These are phyloP conservation scores for Diatrype stigma DNA, from an alignment of 2,329 filamentous ascomycete genomes.

Conservation along the genomic window DNA sequence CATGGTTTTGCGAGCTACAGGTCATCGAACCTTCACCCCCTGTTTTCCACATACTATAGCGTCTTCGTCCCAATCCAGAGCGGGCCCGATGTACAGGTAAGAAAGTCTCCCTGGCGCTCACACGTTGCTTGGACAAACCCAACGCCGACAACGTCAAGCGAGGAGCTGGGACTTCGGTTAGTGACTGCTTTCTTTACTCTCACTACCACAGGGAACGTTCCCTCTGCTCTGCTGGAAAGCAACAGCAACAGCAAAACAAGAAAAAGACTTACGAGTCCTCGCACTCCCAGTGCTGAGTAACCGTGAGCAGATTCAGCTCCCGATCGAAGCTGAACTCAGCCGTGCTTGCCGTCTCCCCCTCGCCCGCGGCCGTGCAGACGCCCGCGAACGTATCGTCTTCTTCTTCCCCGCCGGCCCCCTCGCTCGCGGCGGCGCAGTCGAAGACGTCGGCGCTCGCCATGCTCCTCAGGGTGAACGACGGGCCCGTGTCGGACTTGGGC, in stretches of 20 bases:
- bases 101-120: conserved; percentile 21
- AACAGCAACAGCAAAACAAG: background rate
- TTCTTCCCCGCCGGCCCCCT: too few relatives aligned
- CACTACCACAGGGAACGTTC: too few relatives aligned
- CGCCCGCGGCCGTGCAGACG: conserved; percentile 15
- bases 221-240: too few relatives aligned
- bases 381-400: conserved; percentile 21
- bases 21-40: too few relatives aligned
- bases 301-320: conserved; percentile 20
- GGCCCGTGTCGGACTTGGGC: conserved; percentile 22
- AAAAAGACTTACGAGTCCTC: conserved; percentile 20
- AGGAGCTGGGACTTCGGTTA: conserved; percentile 13
- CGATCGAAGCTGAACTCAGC: conserved; percentile 27
- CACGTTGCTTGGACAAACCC: conserved; percentile 29
- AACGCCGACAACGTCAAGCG: conserved; percentile 22
- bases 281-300: conserved; percentile 27
- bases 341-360: conserved; percentile 7
- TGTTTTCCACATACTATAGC: too few relatives aligned
- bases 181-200: too few relatives aligned
- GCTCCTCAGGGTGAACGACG: conserved; percentile 26
- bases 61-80: conserved; percentile 29
- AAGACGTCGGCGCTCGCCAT: conserved; percentile 23
- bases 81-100: conserved; percentile 26
- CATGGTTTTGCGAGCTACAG: too few relatives aligned
- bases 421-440: conserved; percentile 20